Conservation (phyloP, 768 basidiomycete species). For the Paxillus ammoniavirescens region DNA sequence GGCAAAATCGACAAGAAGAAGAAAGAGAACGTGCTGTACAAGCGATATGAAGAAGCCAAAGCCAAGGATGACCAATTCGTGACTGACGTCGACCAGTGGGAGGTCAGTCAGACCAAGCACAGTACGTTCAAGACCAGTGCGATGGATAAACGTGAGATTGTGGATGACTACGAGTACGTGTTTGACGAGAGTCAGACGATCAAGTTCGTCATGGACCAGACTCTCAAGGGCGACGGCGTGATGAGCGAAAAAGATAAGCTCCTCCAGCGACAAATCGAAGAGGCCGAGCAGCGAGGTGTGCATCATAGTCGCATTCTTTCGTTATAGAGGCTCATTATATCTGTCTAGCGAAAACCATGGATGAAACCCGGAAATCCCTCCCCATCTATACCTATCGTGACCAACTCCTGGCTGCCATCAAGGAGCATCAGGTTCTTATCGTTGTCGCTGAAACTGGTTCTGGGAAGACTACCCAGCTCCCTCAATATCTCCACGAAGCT, state of each 20-base stretch:
- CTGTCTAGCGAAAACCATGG: slow-evolving; percentile 74
- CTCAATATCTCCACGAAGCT: slow-evolving; percentile 97
- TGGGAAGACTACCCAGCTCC: slow-evolving; percentile 97
- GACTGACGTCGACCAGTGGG: slow-evolving; percentile 98
- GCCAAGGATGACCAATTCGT: slow-evolving; percentile 92
- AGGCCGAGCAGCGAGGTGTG: slow-evolving; percentile 86
- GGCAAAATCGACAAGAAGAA: slow-evolving; percentile 98
- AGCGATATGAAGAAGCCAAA: slow-evolving; percentile 92
- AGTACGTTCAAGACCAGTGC: slow-evolving; percentile 91
- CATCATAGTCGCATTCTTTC: slow-evolving; percentile 6
- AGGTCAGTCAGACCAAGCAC: slow-evolving; percentile 84
- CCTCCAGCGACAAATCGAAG: slow-evolving; percentile 85
- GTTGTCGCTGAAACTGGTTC: slow-evolving; percentile 99
- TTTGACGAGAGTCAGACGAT: slow-evolving; percentile 98
- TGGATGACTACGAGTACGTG: slow-evolving; percentile 93
- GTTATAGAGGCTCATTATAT: background rate
- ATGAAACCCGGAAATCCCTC: slow-evolving; percentile 89
- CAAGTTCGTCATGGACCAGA: slow-evolving; percentile 86
- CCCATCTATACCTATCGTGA: slow-evolving; percentile 92
- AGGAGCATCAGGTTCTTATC: slow-evolving; percentile 91
- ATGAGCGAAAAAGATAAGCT: slow-evolving; percentile 85
- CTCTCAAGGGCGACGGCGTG: slow-evolving; percentile 61
- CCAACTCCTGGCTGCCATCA: slow-evolving; percentile 83
- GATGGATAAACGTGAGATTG: slow-evolving; percentile 79
- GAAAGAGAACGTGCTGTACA: slow-evolving; percentile 88